Conservation (phyloP, 306 rosid species). For the Prosopis cineraria region DNA sequence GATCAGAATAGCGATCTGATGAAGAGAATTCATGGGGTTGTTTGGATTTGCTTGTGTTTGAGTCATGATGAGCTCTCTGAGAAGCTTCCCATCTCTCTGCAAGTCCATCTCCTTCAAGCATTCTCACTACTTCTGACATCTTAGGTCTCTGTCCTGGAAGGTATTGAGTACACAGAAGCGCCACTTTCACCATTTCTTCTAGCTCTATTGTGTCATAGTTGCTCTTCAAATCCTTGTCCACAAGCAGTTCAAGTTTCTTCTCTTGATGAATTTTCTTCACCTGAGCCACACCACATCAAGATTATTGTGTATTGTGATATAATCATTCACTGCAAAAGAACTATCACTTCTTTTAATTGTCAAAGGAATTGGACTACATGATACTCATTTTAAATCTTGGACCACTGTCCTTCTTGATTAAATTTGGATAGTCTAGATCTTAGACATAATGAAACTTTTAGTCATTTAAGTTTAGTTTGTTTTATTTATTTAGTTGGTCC, state of each 20-base stretch:
- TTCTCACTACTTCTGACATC: slow-evolving; percentile 55
- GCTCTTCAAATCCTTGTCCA: slow-evolving; percentile 53
- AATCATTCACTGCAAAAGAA: too few relatives aligned
- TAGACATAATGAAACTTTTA: too few relatives aligned
- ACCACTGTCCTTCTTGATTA: too few relatives aligned
- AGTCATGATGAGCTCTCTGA: slow-evolving; percentile 39
- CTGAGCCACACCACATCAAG: slow-evolving; percentile 30
- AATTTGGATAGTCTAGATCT: too few relatives aligned
- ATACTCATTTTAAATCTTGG: too few relatives aligned
- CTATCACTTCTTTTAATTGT: too few relatives aligned
- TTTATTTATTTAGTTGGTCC: too few relatives aligned
- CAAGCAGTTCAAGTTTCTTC: slow-evolving; percentile 53
- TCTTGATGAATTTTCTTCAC: slow-evolving; percentile 54
- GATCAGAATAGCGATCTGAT: slow-evolving; percentile 76
- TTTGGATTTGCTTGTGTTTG: slow-evolving; percentile 20
- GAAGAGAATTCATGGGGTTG: slow-evolving; percentile 47
- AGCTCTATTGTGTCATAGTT: slow-evolving; percentile 55
- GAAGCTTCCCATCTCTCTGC: slow-evolving; percentile 62
- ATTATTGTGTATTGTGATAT: background rate
- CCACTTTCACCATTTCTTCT: slow-evolving; percentile 58
- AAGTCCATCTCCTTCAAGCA: slow-evolving; percentile 62
- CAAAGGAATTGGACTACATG: too few relatives aligned
- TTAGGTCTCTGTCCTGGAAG: slow-evolving; percentile 55
- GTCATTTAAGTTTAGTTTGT: too few relatives aligned
- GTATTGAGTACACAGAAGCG: slow-evolving; percentile 53